Evolutionary conservation across 805 yeast genomes (phyloP).

Genomic region (Starmerella asiatica): DNA sequence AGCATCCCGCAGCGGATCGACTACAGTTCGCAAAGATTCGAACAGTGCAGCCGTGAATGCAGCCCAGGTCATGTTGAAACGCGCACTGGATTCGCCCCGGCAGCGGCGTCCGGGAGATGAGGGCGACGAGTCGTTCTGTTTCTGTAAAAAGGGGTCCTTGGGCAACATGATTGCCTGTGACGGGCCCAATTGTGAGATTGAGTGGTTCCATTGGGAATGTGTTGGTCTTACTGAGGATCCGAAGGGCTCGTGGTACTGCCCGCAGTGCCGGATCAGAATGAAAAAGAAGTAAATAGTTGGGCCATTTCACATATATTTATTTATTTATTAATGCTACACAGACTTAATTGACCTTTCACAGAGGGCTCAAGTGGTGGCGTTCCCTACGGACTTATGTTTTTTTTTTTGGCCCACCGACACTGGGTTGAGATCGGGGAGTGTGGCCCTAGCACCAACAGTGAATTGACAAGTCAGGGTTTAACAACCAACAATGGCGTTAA

Average conservation of each 20-base stretch:
- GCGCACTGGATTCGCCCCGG: conserved; percentile 9
- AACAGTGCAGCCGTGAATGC: conserved; percentile 11
- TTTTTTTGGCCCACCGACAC: too few relatives aligned
- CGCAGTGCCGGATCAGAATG: conserved; percentile 46
- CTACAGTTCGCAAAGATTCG: too few relatives aligned
- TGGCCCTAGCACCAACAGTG: background rate
- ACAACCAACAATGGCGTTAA: conserved; percentile 16
- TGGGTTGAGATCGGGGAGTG: too few relatives aligned
- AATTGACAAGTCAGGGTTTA: background rate
- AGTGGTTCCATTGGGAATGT: conserved; percentile 95
- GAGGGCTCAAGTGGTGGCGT: too few relatives aligned
- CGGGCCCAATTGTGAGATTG: conserved; percentile 70
- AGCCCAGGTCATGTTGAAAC: conserved; percentile 13
- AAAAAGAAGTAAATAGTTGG: conserved; percentile 1
- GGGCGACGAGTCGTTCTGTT: conserved; percentile 58
- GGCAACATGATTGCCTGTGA: conserved; percentile 98
- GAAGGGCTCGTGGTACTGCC: conserved; percentile 88
- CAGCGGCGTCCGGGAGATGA: conserved; percentile 33
- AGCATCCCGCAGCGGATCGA: background rate
- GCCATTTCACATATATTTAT: conserved; percentile 1
- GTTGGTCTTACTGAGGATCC: conserved; percentile 85
- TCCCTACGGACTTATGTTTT: too few relatives aligned
- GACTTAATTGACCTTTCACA: too few relatives aligned
- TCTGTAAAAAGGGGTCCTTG: conserved; percentile 84
- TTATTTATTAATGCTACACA: too few relatives aligned